Base-by-base conservation (phyloP, 2,329 filamentous ascomycete genomes). In the Nannizziopsis arthrosporioides region DNA sequence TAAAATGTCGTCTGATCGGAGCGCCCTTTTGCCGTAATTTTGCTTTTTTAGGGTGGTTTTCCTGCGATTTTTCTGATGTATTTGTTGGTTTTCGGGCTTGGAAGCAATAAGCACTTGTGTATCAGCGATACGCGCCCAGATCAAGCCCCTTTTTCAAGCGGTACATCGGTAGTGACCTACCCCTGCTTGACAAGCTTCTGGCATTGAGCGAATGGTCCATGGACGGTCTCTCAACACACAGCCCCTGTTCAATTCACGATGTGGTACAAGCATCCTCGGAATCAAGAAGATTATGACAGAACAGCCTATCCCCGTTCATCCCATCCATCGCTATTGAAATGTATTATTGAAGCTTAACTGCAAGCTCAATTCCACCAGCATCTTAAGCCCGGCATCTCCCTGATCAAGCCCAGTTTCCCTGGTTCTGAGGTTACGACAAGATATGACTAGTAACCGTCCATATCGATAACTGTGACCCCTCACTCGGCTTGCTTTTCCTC, bases 181-280 rank as follows among this genome's bases (percentile, higher is more conserved):
- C 44, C 44, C 22, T 40, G 44, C 44, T 30, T 39, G 14, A 46
- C 34, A 12, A 18, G 14, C 36, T 32, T 39, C 34, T 40, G 19
- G 44, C 22, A 27, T 27, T 27, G 22, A 27, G 22, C 22, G 22
- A 27, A 27, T 27, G 22, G 22, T 27, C 22, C 17, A 46, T 46
- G 35, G 36, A 31, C n/a, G 19, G 35, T n/a, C 36, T 32, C 36
- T 31, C 22, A 31, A 38, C 19, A 11, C 9, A 40, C 14, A 40
- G 37, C 45, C 45, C 45, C 38, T 42, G 45, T 42, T 40, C 37
- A 14, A 36, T 42, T 27, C 22, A 27, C 22, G 7, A 27, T 34
- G 45, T 47, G 37, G 38, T 47, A 47, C 45, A 47, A 42, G 45
- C 40, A 42, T 47, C 45, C 45, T 47, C 45, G 45, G 45, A 47